Evolutionary conservation across 225 moss, liverwort and hornwort genomes (phyloP).

Genomic region (Marchantia polymorpha): DNA sequence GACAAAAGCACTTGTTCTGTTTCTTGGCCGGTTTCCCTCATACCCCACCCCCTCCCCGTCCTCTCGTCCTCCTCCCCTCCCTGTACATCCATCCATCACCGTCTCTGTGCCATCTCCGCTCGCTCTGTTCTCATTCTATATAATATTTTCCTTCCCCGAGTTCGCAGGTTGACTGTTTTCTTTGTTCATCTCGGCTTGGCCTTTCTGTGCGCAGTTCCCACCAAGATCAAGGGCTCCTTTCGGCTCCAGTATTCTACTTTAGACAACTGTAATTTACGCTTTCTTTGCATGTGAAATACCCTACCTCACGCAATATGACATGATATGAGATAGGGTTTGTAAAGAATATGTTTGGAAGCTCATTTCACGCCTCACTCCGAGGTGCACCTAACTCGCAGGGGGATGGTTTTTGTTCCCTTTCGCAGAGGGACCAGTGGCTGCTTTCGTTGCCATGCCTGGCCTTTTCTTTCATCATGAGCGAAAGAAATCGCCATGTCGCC

Average conservation of each 20-base stretch:
- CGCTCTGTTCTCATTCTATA: background rate
- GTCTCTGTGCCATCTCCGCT: background rate
- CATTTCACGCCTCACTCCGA: background rate
- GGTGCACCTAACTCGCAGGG: background rate
- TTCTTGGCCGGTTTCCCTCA: background rate
- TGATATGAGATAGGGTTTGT: background rate
- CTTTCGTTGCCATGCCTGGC: background rate
- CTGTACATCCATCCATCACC: background rate
- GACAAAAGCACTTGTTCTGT: background rate
- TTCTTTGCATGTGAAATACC: background rate
- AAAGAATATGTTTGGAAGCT: background rate
- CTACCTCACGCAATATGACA: conserved; percentile 3
- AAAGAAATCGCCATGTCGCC: background rate
- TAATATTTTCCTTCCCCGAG: background rate
- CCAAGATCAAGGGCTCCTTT: background rate
- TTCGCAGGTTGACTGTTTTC: too few species aligned
- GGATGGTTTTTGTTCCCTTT: background rate
- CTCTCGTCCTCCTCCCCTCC: background rate
- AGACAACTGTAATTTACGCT: background rate
- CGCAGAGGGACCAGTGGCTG: background rate
- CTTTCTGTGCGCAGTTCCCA: too few species aligned
- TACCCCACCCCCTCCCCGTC: background rate
- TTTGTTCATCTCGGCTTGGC: too few species aligned
- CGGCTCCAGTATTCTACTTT: background rate
- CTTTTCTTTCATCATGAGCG: background rate